Percentiles rank a stretch among this genome's conserved stretches.
Conservation (phyloP, 106 monocot species). For the Allium sativum region DNA sequence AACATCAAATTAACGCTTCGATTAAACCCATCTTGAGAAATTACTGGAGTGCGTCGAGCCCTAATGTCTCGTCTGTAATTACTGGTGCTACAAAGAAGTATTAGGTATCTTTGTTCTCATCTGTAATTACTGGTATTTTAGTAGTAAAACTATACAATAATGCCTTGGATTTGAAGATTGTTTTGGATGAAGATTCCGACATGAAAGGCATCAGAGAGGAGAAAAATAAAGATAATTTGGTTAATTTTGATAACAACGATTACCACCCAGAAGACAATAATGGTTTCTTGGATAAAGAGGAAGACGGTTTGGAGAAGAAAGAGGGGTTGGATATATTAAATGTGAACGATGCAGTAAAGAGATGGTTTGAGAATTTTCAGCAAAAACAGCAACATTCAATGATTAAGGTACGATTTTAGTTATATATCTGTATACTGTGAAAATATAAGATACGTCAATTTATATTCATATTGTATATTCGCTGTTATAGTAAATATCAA, state of each 20-base stretch:
- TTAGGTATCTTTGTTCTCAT: too few relatives aligned
- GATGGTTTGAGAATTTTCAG: slow-evolving; percentile 40
- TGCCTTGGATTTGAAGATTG: slow-evolving; percentile 90
- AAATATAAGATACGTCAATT: too few relatives aligned
- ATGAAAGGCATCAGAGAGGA: not conserved
- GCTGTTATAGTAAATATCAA: too few relatives aligned
- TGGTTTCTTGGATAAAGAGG: slow-evolving; percentile 71
- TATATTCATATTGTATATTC: too few relatives aligned
- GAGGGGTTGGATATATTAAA: slow-evolving; percentile 39
- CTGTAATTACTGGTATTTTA: too few relatives aligned
- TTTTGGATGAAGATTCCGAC: slow-evolving; percentile 49
- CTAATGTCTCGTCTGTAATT: too few relatives aligned
- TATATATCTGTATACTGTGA: not conserved
- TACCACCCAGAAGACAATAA: slow-evolving; percentile 11
- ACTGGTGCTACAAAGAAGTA: too few relatives aligned
- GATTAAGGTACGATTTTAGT: slow-evolving; percentile 75
- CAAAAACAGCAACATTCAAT: slow-evolving; percentile 78
- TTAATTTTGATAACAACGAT: slow-evolving; percentile 4
- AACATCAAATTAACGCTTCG: too few relatives aligned
- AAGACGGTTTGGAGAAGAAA: slow-evolving; percentile 54
- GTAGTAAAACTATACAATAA: too few relatives aligned
- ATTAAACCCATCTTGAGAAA: too few relatives aligned
- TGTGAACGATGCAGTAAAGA: slow-evolving; percentile 19
- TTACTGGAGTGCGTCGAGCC: too few relatives aligned
- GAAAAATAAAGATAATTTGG: slow-evolving; percentile 24